Evolutionary conservation across 352 stramenopile genomes (phyloP), one percentile per base, ranked within the genome.

Genomic region (Globisporangium spinosum): DNA sequence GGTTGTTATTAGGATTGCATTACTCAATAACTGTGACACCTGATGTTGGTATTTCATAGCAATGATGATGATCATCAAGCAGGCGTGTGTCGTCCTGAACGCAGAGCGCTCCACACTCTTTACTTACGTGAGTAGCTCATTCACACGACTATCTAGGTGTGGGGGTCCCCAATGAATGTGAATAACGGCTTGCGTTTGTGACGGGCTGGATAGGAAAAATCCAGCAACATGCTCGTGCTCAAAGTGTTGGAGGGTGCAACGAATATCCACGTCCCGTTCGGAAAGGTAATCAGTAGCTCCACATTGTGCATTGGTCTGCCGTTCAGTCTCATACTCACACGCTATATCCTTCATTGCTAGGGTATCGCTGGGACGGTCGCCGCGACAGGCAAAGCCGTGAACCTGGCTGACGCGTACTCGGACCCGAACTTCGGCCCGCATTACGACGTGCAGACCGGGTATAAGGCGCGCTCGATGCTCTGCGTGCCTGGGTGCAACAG

Each of bases 401-500:
- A 98, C 73, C 97, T 98, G 58, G 75, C 70, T 6, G 90, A 99
- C 69, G 95, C 94, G 1, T 98, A 98, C 70, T 70, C 91, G n/a
- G 94, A 98, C 64, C 72, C 85, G 1, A 91, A 91, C 61, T 99
- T 99, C 70, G 93, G 98, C 67, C 81, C 79, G 58, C 81, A 95
- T 34, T 96, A 98, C 69, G 94, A 98, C 60, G 77, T 93, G 53
- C 77, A 91, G 61, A 98, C 91, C 12, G 95, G 94, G 2, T 98
- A 98, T 73, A 82, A 89, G 49, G 98, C 96, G 15, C 83, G 80
- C 34, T 96, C 83, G 35, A 93, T 98, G 64, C 74, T 99, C n/a
- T 98, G 89, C 29, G 81, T 95, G 10, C 96, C 96, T 0, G 86
- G 98, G 2, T 82, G 82, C 45, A 90, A 95, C 32, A 78, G 83